Conservation (phyloP, 164 flowering plant genomes). For the Magnolia officinalis region DNA sequence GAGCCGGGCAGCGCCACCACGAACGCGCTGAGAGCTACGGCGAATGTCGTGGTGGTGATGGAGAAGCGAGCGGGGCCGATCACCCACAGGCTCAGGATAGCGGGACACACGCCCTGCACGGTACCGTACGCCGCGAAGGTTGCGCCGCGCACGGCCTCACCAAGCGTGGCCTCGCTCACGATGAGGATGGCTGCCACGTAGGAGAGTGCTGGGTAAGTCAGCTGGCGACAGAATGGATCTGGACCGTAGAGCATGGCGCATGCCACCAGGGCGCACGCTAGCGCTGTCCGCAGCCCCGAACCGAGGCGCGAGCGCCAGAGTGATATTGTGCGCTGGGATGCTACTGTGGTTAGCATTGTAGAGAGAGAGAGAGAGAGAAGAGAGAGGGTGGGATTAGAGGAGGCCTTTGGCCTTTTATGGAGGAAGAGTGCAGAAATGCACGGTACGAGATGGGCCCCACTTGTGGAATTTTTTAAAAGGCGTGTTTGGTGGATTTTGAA, state of each 20-base stretch:
- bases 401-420: not conserved
- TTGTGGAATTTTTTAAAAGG: not conserved
- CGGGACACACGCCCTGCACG: constrained; percentile 48
- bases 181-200: constrained; percentile 60
- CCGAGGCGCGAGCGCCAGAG: constrained; percentile 48
- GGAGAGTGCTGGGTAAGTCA: constrained; percentile 67
- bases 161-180: constrained; percentile 56
- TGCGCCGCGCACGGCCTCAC: constrained; percentile 59
- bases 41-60: constrained; percentile 27
- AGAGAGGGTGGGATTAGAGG: too few relatives aligned
- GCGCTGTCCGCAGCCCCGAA: constrained; percentile 55
- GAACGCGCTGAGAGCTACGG: constrained; percentile 46
- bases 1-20: constrained; percentile 54
- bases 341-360: not conserved
- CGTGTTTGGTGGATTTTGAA: not conserved
- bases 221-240: constrained; percentile 15
- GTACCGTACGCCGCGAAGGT: constrained; percentile 63
- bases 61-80: constrained; percentile 51
- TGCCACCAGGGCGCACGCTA: constrained; percentile 70
- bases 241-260: constrained; percentile 59
- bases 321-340: not conserved
- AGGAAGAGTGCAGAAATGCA: not conserved
- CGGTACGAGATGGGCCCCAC: not conserved
- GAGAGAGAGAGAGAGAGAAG: not conserved
- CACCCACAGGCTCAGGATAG: constrained; percentile 51